Evolutionary conservation across 1,284 basidiomycete species (phyloP).

Genomic region (Sporisorium sorghi): DNA sequence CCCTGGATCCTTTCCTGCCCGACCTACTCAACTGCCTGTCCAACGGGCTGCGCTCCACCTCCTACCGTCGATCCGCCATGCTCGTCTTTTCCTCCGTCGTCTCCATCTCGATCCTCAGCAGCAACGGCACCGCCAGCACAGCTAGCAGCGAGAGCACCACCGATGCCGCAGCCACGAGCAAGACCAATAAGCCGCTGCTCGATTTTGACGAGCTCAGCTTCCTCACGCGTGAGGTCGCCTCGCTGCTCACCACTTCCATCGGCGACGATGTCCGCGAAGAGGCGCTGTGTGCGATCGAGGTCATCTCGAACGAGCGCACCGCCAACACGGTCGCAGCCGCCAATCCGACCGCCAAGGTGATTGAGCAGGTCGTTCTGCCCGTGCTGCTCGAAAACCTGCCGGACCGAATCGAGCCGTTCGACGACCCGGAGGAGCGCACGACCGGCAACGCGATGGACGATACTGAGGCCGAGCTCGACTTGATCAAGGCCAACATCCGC

Average conservation of each 20-base stretch:
- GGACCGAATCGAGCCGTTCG: slow-evolving; percentile 44
- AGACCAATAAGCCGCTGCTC: slow-evolving; percentile 72
- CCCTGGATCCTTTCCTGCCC: slow-evolving; percentile 55
- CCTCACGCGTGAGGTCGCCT: slow-evolving; percentile 81
- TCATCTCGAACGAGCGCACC: slow-evolving; percentile 75
- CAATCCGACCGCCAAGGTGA: slow-evolving; percentile 75
- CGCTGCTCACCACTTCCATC: slow-evolving; percentile 75
- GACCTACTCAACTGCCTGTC: slow-evolving; percentile 56
- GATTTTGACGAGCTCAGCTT: slow-evolving; percentile 81
- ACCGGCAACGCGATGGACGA: slow-evolving; percentile 41
- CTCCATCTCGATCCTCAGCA: slow-evolving; percentile 50
- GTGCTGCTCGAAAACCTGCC: slow-evolving; percentile 55
- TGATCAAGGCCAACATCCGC: slow-evolving; percentile 68
- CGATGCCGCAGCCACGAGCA: neutral
- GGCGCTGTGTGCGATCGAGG: slow-evolving; percentile 35
- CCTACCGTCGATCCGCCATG: slow-evolving; percentile 52
- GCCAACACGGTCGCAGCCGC: slow-evolving; percentile 80
- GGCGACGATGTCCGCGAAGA: slow-evolving; percentile 73
- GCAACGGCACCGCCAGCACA: neutral
- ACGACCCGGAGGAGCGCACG: slow-evolving; percentile 26
- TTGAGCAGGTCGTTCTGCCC: slow-evolving; percentile 74
- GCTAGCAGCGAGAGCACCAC: neutral
- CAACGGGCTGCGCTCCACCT: slow-evolving; percentile 53
- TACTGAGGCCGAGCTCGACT: slow-evolving; percentile 34
- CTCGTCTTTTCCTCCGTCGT: slow-evolving; percentile 54